Percentiles rank a stretch among this genome's conserved stretches.
phyloP scores from a whole-genome alignment of 306 rosid species.

The Astragalus glycyphyllos region DNA sequence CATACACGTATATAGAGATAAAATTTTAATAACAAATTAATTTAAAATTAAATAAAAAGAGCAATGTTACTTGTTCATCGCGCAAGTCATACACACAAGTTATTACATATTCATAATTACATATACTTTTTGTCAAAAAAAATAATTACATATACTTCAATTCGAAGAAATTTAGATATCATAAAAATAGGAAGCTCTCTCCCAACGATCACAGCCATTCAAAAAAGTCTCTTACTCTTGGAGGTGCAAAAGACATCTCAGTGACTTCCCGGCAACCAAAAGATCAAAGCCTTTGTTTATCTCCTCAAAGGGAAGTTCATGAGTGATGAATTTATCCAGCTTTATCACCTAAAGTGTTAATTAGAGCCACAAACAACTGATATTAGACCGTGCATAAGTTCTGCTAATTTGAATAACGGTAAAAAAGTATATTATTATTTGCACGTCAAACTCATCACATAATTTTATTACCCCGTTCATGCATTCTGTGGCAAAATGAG shows the following conservation, averaged over 20 bases:
- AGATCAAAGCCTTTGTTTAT: conserved; percentile 74
- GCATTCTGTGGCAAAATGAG: conserved; percentile 72
- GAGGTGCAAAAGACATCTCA: conserved; percentile 69
- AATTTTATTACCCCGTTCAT: conserved; percentile 53
- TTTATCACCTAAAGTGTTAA: conserved; percentile 57
- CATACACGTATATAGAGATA: too few relatives aligned
- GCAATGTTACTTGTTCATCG: too few relatives aligned
- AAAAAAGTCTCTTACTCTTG: conserved; percentile 26
- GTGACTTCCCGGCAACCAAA: conserved; percentile 65
- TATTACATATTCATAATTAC: too few relatives aligned
- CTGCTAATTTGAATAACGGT: too few relatives aligned
- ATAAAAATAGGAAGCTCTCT: too few relatives aligned
- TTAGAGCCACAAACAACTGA: conserved; percentile 7
- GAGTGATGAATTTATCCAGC: conserved; percentile 76
- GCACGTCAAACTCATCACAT: background rate
- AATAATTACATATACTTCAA: too few relatives aligned
- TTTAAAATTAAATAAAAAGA: too few relatives aligned
- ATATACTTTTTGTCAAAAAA: too few relatives aligned
- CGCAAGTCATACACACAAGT: too few relatives aligned
- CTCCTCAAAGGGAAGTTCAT: conserved; percentile 83
- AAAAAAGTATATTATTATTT: background rate
- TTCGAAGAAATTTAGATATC: too few relatives aligned
- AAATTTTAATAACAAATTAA: too few relatives aligned
- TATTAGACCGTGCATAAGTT: conserved; percentile 25
- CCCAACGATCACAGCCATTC: too few relatives aligned